Evolutionary conservation across 2,329 filamentous ascomycete genomes (phyloP).

Genomic region (Leptographium flavum): DNA sequence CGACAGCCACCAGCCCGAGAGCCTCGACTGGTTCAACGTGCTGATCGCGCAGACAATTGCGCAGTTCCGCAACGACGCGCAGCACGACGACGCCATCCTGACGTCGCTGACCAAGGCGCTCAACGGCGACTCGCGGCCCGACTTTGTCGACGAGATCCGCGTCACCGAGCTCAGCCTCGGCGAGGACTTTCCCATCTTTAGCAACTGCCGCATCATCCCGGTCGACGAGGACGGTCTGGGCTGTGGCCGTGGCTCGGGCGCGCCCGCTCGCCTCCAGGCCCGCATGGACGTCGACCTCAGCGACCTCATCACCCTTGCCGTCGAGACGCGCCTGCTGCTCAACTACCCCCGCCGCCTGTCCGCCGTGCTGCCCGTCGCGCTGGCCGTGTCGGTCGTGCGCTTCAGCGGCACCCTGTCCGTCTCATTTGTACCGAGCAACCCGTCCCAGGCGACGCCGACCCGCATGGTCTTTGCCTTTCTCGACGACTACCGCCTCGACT

Average conservation of each 20-base stretch:
- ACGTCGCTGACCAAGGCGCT: conserved; percentile 70
- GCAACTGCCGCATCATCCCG: conserved; percentile 90
- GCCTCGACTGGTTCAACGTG: conserved; percentile 97
- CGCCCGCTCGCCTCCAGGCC: conserved; percentile 62
- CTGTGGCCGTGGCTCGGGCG: conserved; percentile 26
- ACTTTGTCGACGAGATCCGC: conserved; percentile 84
- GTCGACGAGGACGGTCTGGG: conserved; percentile 65
- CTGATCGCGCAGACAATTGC: conserved; percentile 92
- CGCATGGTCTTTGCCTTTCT: conserved; percentile 92
- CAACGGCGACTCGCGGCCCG: conserved; percentile 75
- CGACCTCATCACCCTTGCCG: conserved; percentile 85
- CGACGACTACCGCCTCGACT: conserved; percentile 73
- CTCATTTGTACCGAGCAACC: conserved; percentile 72
- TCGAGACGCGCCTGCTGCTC: conserved; percentile 86
- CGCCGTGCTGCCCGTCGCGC: conserved; percentile 78
- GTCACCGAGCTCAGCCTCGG: conserved; percentile 89
- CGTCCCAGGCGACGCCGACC: conserved; percentile 57
- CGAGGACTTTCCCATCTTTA: conserved; percentile 97
- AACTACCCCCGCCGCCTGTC: conserved; percentile 89
- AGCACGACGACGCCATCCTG: conserved; percentile 81
- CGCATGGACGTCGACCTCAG: conserved; percentile 94
- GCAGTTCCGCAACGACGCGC: conserved; percentile 83
- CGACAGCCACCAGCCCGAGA: conserved; percentile 88
- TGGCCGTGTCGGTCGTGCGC: conserved; percentile 80
- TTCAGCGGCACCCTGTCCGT: conserved; percentile 93